phyloP scores from a whole-genome alignment of 2,329 filamentous ascomycete species.

The Phyllosticta citrichinensis region DNA sequence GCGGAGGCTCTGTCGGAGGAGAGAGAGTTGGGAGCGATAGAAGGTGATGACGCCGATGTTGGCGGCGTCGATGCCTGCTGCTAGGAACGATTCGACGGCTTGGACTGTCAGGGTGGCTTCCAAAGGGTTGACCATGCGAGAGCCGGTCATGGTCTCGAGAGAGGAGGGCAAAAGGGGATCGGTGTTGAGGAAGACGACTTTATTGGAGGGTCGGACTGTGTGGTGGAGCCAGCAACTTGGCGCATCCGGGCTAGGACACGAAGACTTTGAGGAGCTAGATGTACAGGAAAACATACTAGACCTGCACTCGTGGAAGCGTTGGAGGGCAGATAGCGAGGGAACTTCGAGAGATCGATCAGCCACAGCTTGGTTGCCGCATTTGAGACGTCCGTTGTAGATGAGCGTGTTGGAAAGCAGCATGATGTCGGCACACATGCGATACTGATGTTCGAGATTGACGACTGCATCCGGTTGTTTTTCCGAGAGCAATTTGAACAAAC shows the following conservation, averaged over 20 bases:
- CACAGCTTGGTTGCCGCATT: conserved; percentile 74
- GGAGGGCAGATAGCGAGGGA: conserved; percentile 36
- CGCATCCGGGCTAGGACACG: conserved; percentile 43
- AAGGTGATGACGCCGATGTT: conserved; percentile 95
- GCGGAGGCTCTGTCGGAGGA: conserved; percentile 65
- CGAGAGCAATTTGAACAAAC: conserved; percentile 86
- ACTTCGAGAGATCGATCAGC: conserved; percentile 59
- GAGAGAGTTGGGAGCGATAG: conserved; percentile 82
- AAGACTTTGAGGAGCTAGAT: background rate
- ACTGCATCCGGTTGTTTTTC: conserved; percentile 81
- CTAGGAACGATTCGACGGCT: conserved; percentile 69
- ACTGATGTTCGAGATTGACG: conserved; percentile 88
- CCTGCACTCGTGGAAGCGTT: conserved; percentile 21
- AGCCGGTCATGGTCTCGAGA: conserved; percentile 64
- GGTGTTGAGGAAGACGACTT: conserved; percentile 83
- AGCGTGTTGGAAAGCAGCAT: conserved; percentile 89
- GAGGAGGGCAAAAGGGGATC: conserved; percentile 57
- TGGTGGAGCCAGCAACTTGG: conserved; percentile 65
- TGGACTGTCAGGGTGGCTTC: conserved; percentile 72
- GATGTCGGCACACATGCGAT: conserved; percentile 95
- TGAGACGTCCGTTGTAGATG: conserved; percentile 83
- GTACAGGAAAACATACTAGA: background rate
- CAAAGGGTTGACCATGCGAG: conserved; percentile 78
- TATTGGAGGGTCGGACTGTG: conserved; percentile 57
- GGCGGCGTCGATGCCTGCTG: conserved; percentile 59